Percentiles rank a stretch among this genome's conserved stretches.
phyloP scores from a whole-genome alignment of 225 moss, liverwort and hornwort species.

The Ulota crispa region DNA sequence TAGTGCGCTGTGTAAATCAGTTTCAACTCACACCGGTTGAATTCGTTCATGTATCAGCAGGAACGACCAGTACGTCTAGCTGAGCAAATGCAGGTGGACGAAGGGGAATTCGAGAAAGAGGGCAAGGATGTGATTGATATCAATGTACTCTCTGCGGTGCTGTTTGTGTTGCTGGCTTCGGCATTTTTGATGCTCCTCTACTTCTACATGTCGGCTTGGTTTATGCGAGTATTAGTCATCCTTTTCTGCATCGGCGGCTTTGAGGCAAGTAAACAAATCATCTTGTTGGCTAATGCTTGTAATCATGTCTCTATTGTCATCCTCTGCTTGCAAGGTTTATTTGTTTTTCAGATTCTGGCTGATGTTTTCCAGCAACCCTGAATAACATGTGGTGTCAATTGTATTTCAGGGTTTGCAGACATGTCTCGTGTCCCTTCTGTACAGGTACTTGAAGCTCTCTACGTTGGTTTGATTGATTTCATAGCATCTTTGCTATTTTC shows the following conservation, averaged over 20 bases:
- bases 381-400: conserved; percentile 4
- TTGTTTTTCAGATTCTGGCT: background rate
- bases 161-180: conserved; percentile 93
- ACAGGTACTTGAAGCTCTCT: conserved; percentile 52
- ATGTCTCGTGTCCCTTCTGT: conserved; percentile 79
- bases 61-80: conserved; percentile 60
- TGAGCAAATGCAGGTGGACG: conserved; percentile 43
- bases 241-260: conserved; percentile 99
- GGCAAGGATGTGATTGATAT: conserved; percentile 93
- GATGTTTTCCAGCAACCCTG: conserved; percentile 2
- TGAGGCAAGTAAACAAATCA: conserved; percentile 53
- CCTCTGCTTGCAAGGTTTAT: background rate
- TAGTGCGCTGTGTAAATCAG: background rate
- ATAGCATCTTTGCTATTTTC: background rate
- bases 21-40: background rate
- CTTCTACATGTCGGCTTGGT: conserved; percentile 97
- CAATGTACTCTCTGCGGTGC: conserved; percentile 81
- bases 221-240: conserved; percentile 79
- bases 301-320: background rate
- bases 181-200: conserved; percentile 90
- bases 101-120: conserved; percentile 49
- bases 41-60: conserved; percentile 40
- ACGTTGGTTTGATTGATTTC: background rate
- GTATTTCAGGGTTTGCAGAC: conserved; percentile 91
- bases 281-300: background rate